Conservation (phyloP, 2,329 filamentous ascomycete genomes). For the Nemania sp. region DNA sequence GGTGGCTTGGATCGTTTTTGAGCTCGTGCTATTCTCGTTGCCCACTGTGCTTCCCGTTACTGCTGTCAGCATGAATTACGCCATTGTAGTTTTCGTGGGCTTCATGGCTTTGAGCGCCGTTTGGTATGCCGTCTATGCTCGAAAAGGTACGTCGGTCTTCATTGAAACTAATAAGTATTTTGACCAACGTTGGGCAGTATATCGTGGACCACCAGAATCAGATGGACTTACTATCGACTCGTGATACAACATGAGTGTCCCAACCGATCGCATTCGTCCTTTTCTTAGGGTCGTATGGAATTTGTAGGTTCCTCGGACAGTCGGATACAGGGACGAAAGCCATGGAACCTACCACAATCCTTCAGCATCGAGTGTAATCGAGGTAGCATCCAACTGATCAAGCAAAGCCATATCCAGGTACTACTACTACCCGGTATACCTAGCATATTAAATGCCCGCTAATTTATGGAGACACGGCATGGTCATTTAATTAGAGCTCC, state of each 20-base stretch:
- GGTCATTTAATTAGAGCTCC: neutral
- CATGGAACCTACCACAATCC: neutral
- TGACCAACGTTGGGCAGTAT: slow-evolving; percentile 30
- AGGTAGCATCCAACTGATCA: too few species aligned
- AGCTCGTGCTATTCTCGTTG: slow-evolving; percentile 56
- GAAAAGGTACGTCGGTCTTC: slow-evolving; percentile 48
- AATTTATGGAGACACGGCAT: too few species aligned
- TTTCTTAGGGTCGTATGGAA: neutral
- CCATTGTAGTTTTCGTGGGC: slow-evolving; percentile 58
- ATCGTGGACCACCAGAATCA: slow-evolving; percentile 39
- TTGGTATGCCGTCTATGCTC: slow-evolving; percentile 57
- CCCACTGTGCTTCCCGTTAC: slow-evolving; percentile 40
- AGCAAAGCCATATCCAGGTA: too few species aligned
- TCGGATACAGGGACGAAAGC: neutral
- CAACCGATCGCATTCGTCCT: neutral
- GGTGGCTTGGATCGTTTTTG: slow-evolving; percentile 56
- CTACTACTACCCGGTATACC: too few species aligned
- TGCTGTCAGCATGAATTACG: slow-evolving; percentile 51
- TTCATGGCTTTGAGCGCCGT: slow-evolving; percentile 42
- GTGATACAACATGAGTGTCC: slow-evolving; percentile 7
- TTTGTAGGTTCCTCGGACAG: neutral
- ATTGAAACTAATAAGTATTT: neutral
- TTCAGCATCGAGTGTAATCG: neutral
- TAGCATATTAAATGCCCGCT: too few species aligned
- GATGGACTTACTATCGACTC: slow-evolving; percentile 35